Base-by-base conservation (phyloP, 768 basidiomycete genomes). In the Tricholoma sp. region DNA sequence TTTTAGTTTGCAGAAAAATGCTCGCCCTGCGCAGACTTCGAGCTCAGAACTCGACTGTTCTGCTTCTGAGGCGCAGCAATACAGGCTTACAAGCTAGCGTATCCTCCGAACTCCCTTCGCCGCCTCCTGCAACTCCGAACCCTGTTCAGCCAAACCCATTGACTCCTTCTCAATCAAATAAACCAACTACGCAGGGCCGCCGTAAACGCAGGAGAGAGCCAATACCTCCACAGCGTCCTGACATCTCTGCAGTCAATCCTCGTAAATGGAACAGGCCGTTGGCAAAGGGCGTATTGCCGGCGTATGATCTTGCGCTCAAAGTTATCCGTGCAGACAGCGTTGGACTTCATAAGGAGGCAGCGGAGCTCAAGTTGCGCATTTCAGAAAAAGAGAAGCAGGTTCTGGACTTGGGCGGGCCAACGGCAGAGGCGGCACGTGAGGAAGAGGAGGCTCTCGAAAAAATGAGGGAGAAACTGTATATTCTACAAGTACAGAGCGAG, bases 281-380 rank as follows among this genome's bases (percentile, higher is more conserved):
- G 4, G 78, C 75, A 11, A 67, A 69, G 18, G 87, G 87, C 6
- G 79, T 85, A 7, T 70, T 91, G 28, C 88, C 88, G 2, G 88
- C 84, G 4, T 97, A 93, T 64, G 96, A 98, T 72, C 80, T 88
- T 54, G 94, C 95, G 1, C 72, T 98, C 44, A 76, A 81, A 57
- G 76, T 86, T 61, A 81, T 98, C 55, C 74, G 76, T 31, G 65
- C 70, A 13, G 91, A 97, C 72, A 81, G 86, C 39, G 65, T 70
- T 8, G 63, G 60, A 1, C 67, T 89, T 32, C 76, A 78, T 55
- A 63, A 62, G 1, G 77, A 85, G 64, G 72, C 81, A 0, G 62
- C 68, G 10, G 66, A 64, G 17, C 67, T 88, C 41, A 68, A 69
- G 52, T 53, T 59, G 44, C 59, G 71, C 41, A 55, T 70, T 15